Evolutionary conservation across 2,329 filamentous ascomycete genomes (phyloP), one percentile per base, ranked within the genome.

Genomic region (Fusarium drepaniforme): DNA sequence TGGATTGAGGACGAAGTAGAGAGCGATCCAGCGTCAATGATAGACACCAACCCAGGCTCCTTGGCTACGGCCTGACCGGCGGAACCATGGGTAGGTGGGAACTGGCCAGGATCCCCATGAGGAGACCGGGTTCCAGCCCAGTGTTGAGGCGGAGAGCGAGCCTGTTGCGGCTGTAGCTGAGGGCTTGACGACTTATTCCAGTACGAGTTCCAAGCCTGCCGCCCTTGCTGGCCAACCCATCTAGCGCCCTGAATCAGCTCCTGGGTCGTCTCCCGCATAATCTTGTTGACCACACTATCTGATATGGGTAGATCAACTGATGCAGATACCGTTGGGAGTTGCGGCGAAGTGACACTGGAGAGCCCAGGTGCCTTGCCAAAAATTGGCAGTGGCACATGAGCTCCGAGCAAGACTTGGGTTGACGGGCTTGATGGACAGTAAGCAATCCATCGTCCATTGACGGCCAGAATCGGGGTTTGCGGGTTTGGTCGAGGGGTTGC

Each of bases 201-300:
- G 83, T 97, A 96, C 78, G 89, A 93, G 79, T 94, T 95, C 89
- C 93, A 94, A 12, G 92, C 92, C 80, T 94, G 92, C 79, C 91
- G 87, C 25, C 94, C 91, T 80, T 95, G 93, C 79, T 95, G 93
- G 4, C 93, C 92, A 66, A 94, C 90, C 91, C 93, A 95, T 75
- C 90, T 92, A 30, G 92, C 93, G 23, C 92, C 91, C 68, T 93
- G 91, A 51, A 95, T 93, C 49, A 94, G 85, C 78, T 94, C 93
- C 79, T 96, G 94, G 0, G 94, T 94, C 3, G 93, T 92, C 80
- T 94, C 93, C 71, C 94, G 90, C 84, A 94, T 93, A 64, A 96
- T 89, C 75, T 93, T 93, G 82, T 93, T 95, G 82, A 93, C 88
- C 73, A 95, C 86, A 69, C 92, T 91, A 77, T 94, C 93, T 1